Percentiles rank a stretch among this genome's conserved stretches.
These are phyloP conservation scores for Pseudonitzschia multiseries DNA, from an alignment of 108 stramenopile genomes.

Conservation along the genomic window DNA sequence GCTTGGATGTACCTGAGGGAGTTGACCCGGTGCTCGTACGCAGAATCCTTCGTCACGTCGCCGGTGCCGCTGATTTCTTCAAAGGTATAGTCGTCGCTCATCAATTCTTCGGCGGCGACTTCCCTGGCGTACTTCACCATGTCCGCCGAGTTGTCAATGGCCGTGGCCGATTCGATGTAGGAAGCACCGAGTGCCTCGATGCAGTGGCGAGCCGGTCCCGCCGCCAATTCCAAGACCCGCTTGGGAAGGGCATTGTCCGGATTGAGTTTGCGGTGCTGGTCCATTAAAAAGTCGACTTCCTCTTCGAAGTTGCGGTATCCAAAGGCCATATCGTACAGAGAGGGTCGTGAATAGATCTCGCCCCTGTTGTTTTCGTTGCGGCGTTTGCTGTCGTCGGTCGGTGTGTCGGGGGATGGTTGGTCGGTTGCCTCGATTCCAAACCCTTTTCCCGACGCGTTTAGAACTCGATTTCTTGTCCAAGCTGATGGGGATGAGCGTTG, in stretches of 20 bases:
- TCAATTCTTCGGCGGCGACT: conserved; percentile 53
- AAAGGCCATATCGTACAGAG: conserved; percentile 83
- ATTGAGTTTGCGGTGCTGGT: conserved; percentile 42
- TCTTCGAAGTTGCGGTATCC: conserved; percentile 77
- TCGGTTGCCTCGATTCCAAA: background rate
- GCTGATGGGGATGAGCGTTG: background rate
- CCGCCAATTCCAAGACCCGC: conserved; percentile 69
- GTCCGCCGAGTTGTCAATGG: conserved; percentile 65
- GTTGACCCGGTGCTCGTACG: conserved; percentile 19
- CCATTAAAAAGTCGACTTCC: conserved; percentile 74
- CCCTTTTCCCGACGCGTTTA: background rate
- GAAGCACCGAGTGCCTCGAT: conserved; percentile 47
- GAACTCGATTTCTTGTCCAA: background rate
- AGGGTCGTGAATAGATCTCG: conserved; percentile 71
- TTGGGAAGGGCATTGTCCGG: conserved; percentile 24
- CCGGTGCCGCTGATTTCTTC: conserved; percentile 36
- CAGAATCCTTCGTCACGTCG: conserved; percentile 59
- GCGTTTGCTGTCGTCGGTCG: background rate
- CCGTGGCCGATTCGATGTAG: conserved; percentile 42
- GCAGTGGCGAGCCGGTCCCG: conserved; percentile 84
- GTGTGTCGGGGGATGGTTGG: background rate
- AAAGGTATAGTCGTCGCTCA: conserved; percentile 19
- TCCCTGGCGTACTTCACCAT: conserved; percentile 69
- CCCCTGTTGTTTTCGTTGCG: conserved; percentile 5
- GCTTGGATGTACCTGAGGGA: conserved; percentile 37